Conservation (phyloP, 2,329 filamentous ascomycete species). For the Diaporthe amygdali region DNA sequence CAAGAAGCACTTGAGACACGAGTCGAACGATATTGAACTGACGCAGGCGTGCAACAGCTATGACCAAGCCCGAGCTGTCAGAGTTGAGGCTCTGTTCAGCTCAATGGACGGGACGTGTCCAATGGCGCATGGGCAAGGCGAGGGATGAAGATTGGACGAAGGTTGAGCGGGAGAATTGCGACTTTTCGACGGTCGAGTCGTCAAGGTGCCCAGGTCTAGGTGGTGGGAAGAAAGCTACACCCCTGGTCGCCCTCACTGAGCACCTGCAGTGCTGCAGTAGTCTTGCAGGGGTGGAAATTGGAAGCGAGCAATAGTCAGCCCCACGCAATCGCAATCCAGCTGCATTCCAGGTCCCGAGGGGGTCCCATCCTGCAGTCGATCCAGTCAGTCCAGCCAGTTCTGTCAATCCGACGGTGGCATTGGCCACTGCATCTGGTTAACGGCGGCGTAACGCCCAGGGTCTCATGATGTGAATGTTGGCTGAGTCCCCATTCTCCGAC, state of each 20-base stretch:
- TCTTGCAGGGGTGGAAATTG: constrained; percentile 4
- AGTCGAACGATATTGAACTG: constrained; percentile 22
- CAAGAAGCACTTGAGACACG: constrained; percentile 21
- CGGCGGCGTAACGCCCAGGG: background rate
- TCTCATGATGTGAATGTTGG: constrained; percentile 7
- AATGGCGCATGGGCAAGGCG: background rate
- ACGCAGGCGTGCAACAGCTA: background rate
- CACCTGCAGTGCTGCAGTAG: background rate
- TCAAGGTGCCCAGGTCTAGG: background rate
- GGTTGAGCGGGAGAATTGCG: background rate
- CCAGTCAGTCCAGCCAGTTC: no score
- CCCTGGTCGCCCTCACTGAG: background rate
- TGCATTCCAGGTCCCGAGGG: background rate
- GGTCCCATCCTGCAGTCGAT: no score
- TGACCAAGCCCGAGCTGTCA: constrained; percentile 1
- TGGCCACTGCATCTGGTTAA: background rate
- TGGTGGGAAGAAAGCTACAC: background rate
- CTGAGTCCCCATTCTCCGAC: background rate
- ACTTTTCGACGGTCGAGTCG: background rate
- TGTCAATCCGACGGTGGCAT: background rate
- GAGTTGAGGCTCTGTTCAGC: background rate
- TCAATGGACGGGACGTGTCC: background rate
- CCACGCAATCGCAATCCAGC: constrained; percentile 4
- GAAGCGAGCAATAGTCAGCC: background rate
- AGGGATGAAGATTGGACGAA: background rate